phyloP scores from a whole-genome alignment of 345 rosid species.

The Salix koriyanagi region DNA sequence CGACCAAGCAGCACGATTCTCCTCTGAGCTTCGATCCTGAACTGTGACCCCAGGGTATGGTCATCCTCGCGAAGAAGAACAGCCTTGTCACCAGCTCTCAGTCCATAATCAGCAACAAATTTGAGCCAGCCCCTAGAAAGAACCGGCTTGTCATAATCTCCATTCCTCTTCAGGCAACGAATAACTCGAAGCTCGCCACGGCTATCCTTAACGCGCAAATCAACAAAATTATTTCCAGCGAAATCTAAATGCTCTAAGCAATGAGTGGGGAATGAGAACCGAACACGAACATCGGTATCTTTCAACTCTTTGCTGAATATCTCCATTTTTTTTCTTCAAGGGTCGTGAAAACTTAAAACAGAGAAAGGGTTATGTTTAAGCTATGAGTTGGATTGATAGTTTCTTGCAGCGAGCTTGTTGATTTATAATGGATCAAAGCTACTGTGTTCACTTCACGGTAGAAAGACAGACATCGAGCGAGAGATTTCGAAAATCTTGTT shows the following conservation, averaged over 20 bases:
- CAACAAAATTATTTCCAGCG: neutral
- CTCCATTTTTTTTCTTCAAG: neutral
- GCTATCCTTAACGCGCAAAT: neutral
- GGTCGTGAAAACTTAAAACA: too few species aligned
- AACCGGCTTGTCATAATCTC: neutral
- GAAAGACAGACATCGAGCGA: too few species aligned
- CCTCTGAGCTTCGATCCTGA: neutral
- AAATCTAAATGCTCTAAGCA: neutral
- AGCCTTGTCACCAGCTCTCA: neutral
- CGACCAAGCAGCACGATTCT: neutral
- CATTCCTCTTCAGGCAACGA: neutral
- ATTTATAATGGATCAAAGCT: too few species aligned
- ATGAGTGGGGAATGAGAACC: neutral
- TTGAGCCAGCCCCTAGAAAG: neutral
- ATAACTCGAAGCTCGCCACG: neutral
- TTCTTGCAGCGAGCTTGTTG: too few species aligned
- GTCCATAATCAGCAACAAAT: neutral
- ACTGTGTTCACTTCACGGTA: too few species aligned
- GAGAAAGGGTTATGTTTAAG: too few species aligned
- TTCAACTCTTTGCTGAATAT: neutral
- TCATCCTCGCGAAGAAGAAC: neutral
- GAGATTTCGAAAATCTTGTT: too few species aligned
- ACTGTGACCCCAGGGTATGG: neutral
- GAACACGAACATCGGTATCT: neutral
- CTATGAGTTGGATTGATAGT: too few species aligned